Evolutionary conservation across 1,284 basidiomycete species (phyloP).

Genomic region (Cryptococcus hybrid): DNA sequence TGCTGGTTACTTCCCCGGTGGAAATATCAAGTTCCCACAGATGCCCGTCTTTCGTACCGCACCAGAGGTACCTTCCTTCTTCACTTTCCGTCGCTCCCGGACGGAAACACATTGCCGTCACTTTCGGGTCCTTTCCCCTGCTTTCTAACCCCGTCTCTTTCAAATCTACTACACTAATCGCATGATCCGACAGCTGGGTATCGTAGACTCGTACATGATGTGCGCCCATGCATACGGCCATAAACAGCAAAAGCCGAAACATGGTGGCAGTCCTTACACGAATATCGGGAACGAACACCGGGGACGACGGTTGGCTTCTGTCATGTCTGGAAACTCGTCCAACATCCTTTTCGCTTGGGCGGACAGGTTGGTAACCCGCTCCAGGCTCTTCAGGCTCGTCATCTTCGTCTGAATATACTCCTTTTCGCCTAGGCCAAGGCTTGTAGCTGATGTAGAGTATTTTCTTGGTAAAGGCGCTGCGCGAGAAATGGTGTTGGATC

Average conservation of each 20-base stretch:
- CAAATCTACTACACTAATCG: constrained; percentile 59
- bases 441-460: background rate
- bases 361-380: constrained; percentile 9
- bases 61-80: constrained; percentile 63
- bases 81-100: constrained; percentile 55
- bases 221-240: constrained; percentile 64
- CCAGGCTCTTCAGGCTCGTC: constrained; percentile 27
- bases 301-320: constrained; percentile 77
- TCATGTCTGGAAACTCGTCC: constrained; percentile 76
- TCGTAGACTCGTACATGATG: constrained; percentile 63
- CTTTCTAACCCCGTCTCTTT: constrained; percentile 59
- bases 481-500: constrained; percentile 1
- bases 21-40: constrained; percentile 74
- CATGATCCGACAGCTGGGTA: constrained; percentile 38
- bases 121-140: constrained; percentile 63
- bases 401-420: constrained; percentile 28
- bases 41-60: constrained; percentile 85
- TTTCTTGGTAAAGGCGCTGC: background rate
- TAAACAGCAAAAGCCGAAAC: constrained; percentile 60
- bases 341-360: constrained; percentile 39
- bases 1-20: constrained; percentile 58
- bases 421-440: background rate
- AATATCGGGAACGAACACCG: constrained; percentile 52
- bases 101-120: constrained; percentile 74
- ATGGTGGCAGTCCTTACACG: constrained; percentile 38